These are phyloP conservation scores for Hypsizygus marmoreus DNA, from an alignment of 768 basidiomycete species.

Conservation along the genomic window DNA sequence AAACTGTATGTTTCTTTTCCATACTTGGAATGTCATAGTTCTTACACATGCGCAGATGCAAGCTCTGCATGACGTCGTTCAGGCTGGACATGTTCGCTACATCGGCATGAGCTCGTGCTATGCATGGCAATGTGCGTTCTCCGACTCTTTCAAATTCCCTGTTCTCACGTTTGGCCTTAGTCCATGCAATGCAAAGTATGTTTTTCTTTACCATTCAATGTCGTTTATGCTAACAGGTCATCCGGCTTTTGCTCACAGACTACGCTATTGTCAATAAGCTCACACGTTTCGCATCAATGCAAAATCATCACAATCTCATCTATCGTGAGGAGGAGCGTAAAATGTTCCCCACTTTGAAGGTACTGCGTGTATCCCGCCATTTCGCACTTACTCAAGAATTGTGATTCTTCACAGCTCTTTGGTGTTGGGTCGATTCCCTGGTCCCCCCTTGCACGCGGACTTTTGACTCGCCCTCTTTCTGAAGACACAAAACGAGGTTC, in stretches of 20 bases:
- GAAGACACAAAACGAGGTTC: slow-evolving; percentile 28
- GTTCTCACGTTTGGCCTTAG: slow-evolving; percentile 22
- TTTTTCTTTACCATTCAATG: neutral
- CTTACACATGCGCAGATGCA: slow-evolving; percentile 46
- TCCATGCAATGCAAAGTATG: slow-evolving; percentile 59
- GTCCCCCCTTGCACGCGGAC: slow-evolving; percentile 46
- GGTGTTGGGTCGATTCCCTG: slow-evolving; percentile 43
- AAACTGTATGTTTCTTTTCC: slow-evolving; percentile 40
- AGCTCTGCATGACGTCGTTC: slow-evolving; percentile 68
- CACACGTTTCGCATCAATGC: slow-evolving; percentile 63
- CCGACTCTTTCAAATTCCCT: neutral
- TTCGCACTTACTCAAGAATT: slow-evolving; percentile 8
- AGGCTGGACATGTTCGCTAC: slow-evolving; percentile 63
- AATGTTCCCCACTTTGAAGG: slow-evolving; percentile 63
- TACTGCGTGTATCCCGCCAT: slow-evolving; percentile 38
- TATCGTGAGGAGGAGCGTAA: slow-evolving; percentile 70
- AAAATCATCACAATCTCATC: slow-evolving; percentile 62
- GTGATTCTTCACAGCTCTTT: slow-evolving; percentile 19
- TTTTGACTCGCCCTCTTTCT: slow-evolving; percentile 42
- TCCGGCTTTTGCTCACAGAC: slow-evolving; percentile 20
- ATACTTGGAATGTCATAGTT: neutral
- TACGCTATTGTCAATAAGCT: slow-evolving; percentile 41
- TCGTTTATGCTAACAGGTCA: neutral
- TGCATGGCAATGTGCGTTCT: slow-evolving; percentile 54
- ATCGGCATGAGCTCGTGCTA: slow-evolving; percentile 60